These are phyloP conservation scores for Parascedosporium putredinis DNA, from an alignment of 2,329 filamentous ascomycete genomes.

Conservation along the genomic window DNA sequence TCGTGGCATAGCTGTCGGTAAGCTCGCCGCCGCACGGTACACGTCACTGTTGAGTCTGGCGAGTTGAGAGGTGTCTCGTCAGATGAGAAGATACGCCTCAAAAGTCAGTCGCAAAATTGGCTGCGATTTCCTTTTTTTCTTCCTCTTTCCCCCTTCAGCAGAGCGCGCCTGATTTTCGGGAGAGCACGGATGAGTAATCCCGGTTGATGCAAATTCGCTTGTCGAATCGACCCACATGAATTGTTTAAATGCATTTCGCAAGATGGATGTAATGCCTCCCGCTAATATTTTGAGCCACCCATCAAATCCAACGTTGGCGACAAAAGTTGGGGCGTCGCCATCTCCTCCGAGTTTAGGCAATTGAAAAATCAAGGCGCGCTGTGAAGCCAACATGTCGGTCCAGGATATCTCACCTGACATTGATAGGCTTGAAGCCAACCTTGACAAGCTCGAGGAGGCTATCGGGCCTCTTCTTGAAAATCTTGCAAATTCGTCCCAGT, in stretches of 20 bases:
- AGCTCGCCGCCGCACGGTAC: background rate
- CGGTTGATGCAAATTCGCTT: slow-evolving; percentile 1
- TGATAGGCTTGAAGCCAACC: slow-evolving; percentile 63
- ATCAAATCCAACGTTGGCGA: background rate
- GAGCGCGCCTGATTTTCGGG: slow-evolving; percentile 1
- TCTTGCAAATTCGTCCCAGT: slow-evolving; percentile 60
- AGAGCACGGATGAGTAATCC: slow-evolving; percentile 1
- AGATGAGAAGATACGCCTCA: background rate
- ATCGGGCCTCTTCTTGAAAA: slow-evolving; percentile 63
- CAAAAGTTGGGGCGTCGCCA: background rate
- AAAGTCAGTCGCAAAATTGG: background rate
- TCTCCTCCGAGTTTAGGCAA: background rate
- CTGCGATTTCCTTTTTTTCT: background rate
- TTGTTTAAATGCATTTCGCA: background rate
- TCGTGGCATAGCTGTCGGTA: background rate
- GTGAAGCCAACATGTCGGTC: slow-evolving; percentile 24
- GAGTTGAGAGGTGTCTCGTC: background rate
- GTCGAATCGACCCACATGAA: background rate
- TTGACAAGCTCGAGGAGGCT: slow-evolving; percentile 67
- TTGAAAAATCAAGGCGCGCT: no score
- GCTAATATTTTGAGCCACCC: no score
- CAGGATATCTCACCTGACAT: slow-evolving; percentile 56
- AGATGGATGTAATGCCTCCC: no score
- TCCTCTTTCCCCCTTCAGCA: background rate
- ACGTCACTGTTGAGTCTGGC: no score